These are phyloP conservation scores for Neurospora intermedia DNA, from an alignment of 495 filamentous ascomycete genomes.

Conservation along the genomic window DNA sequence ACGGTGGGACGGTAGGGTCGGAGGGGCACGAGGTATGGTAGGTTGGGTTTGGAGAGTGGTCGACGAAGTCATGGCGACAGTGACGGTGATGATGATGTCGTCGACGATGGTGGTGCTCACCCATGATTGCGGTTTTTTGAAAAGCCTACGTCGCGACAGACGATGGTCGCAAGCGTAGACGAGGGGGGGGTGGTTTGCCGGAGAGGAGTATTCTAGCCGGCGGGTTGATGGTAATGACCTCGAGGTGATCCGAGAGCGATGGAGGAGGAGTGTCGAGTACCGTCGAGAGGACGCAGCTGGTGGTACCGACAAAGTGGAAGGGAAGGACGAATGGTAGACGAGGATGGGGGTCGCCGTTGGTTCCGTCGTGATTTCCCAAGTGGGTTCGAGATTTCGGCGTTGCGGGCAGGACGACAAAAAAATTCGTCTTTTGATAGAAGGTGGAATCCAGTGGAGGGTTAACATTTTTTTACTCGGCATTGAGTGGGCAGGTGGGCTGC, in stretches of 20 bases:
- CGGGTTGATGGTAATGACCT: neutral
- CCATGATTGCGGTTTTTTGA: constrained; percentile 70
- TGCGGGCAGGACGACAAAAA: neutral
- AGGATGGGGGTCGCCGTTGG: neutral
- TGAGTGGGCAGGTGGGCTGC: constrained; percentile 3
- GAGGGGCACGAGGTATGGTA: constrained; percentile 7
- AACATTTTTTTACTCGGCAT: constrained; percentile 21
- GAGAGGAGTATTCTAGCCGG: neutral
- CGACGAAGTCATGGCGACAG: constrained; percentile 1
- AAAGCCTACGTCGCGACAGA: constrained; percentile 29
- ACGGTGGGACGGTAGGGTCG: constrained; percentile 2
- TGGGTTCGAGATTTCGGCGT: neutral
- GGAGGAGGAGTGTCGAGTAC: neutral
- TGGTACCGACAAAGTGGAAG: neutral
- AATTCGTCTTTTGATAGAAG: neutral
- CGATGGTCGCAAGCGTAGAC: constrained; percentile 34
- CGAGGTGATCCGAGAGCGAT: neutral
- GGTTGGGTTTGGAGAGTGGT: neutral
- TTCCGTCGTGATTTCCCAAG: neutral
- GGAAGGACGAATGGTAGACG: neutral
- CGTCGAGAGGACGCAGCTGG: neutral
- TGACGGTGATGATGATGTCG: neutral
- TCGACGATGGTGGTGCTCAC: constrained; percentile 41
- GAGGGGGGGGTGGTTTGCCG: constrained; percentile 12
- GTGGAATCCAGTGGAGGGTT: constrained; percentile 17